Evolutionary conservation across 2,329 filamentous ascomycete genomes (phyloP), one percentile per base, ranked within the genome.

Genomic region (Colletotrichum cereale): DNA sequence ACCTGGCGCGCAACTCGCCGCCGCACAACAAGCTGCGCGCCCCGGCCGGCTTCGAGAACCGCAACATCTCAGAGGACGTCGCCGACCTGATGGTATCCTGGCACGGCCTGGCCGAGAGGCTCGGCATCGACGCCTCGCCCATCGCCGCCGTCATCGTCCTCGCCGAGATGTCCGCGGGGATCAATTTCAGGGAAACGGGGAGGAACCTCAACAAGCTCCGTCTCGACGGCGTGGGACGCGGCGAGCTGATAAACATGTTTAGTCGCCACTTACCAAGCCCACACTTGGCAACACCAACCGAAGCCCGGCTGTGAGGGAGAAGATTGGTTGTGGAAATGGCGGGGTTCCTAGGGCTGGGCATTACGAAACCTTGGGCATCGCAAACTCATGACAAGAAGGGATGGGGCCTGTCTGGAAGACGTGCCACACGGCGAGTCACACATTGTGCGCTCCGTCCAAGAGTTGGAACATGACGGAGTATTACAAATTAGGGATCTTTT

Each of bases 1-100:
- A 67, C 26, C 58, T 67, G 24, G 57, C 58, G 16, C 65, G 34
- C n/a, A 67, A 48, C 38, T 67, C 65, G 11, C 65, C 65, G 2
- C 65, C 65, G 3, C 65, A 67, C 18, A 67, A 67, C 50, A 67
- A 48, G 18, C 40, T 67, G 29, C 62, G 47, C 38, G 65, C 65
- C n/a, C 65, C 65, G 16, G 18, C 47, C n/a, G 58, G 55, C 29
- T 56, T 67, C 2, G 65, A 67, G 18, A 62, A 63, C n/a, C 50
- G 65, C 12, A 67, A 67, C 7, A 63, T 67, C 1, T 34, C 65
- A 6, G 65, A 67, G 34, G 65, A 67, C n/a, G 65, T 67, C 3
- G 48, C 65, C 7, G 65, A 67, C 21, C 18, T 67, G 6, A 38
- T 67, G 40, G 65, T 67, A 4, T 47, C 14, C 40, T 67, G 65